These are phyloP conservation scores for Ramalina intermedia DNA, from an alignment of 495 filamentous ascomycete species.

Conservation along the genomic window DNA sequence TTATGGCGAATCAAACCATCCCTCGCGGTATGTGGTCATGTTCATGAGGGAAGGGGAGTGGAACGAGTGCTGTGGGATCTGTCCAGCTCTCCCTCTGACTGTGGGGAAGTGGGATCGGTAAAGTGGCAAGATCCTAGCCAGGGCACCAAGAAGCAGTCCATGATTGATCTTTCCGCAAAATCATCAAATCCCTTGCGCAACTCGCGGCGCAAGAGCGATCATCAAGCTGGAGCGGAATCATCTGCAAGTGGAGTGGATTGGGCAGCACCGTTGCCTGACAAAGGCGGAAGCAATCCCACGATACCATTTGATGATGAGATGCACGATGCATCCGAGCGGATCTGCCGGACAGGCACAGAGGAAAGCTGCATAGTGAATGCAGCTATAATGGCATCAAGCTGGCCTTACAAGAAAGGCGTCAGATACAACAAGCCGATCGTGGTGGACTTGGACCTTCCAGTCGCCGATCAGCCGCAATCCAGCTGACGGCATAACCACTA, in stretches of 20 bases:
- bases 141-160: conserved; percentile 42
- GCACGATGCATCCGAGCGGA: conserved; percentile 16
- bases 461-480: conserved; percentile 22
- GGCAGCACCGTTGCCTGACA: not conserved
- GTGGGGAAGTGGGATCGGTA: conserved; percentile 19
- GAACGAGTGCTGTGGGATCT: conserved; percentile 28
- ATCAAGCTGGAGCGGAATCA: not conserved
- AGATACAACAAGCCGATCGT: conserved; percentile 62
- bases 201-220: conserved; percentile 9
- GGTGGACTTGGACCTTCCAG: conserved; percentile 59
- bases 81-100: conserved; percentile 9
- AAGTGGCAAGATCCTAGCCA: conserved; percentile 30
- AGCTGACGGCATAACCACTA: not conserved
- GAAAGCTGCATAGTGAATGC: conserved; percentile 73
- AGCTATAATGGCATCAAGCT: conserved; percentile 52
- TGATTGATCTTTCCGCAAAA: conserved; percentile 41
- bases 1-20: conserved; percentile 28
- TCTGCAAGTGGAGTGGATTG: not conserved
- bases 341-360: conserved; percentile 30
- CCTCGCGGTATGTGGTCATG: conserved; percentile 35
- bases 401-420: conserved; percentile 38
- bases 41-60: conserved; percentile 35
- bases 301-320: not conserved
- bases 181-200: conserved; percentile 29
- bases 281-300: not conserved